Evolutionary conservation across 208 protist species (phyloP).

Genomic region (Acanthamoeba royreba): DNA sequence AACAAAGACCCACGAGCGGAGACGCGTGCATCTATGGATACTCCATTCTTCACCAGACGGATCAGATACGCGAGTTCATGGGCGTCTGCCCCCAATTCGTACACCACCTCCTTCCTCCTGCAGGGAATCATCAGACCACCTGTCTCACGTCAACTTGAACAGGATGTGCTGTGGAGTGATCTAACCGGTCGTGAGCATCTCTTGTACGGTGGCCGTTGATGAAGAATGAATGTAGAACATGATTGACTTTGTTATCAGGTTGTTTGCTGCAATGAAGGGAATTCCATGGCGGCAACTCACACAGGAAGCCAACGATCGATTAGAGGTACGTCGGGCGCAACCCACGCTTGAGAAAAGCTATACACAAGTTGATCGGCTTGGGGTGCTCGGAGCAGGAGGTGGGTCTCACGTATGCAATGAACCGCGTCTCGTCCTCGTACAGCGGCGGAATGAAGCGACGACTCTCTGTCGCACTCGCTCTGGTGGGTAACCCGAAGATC

Average conservation of each 20-base stretch:
- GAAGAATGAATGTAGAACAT: no score
- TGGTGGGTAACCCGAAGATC: conserved; percentile 61
- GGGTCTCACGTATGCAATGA: not conserved
- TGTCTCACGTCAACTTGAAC: not conserved
- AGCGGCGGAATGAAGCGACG: conserved; percentile 4
- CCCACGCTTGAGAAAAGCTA: no score
- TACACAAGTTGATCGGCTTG: no score
- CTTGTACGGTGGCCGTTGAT: no score
- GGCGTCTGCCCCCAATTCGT: conserved; percentile 95
- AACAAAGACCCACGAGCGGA: conserved; percentile 80
- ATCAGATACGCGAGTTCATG: conserved; percentile 80
- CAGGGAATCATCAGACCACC: no score
- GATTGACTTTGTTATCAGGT: not conserved
- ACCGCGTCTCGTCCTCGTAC: not conserved
- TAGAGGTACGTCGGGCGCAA: not conserved
- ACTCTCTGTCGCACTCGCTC: conserved; percentile 8
- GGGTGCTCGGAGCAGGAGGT: conserved; percentile 37
- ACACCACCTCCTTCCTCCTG: not conserved
- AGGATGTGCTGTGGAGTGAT: conserved; percentile 87
- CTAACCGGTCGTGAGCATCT: conserved; percentile 92
- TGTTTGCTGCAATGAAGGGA: not conserved
- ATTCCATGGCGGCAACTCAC: not conserved
- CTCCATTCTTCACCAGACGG: conserved; percentile 72
- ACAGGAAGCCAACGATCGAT: not conserved
- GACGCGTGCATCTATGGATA: conserved; percentile 64